Conservation (phyloP, 2,329 filamentous ascomycete genomes). For the Pseudopithomyces chartarum region DNA sequence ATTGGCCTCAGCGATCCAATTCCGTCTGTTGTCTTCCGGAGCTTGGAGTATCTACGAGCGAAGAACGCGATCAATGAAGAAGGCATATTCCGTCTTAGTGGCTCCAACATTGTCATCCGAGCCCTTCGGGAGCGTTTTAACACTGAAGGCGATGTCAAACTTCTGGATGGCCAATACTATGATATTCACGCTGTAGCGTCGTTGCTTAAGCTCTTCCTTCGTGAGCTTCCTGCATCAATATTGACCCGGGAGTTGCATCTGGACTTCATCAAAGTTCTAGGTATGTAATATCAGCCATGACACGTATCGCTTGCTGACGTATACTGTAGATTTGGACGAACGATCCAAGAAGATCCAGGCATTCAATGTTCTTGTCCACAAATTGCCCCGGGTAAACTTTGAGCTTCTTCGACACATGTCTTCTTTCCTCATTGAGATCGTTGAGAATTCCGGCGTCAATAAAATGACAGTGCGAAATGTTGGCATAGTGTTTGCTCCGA, state of each 20-base stretch:
- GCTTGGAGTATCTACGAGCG: constrained; percentile 86
- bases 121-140: constrained; percentile 92
- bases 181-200: constrained; percentile 97
- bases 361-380: constrained; percentile 78
- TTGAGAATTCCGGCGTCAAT: constrained; percentile 86
- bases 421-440: constrained; percentile 87
- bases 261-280: constrained; percentile 81
- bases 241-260: constrained; percentile 88
- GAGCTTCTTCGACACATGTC: constrained; percentile 83
- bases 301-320: constrained; percentile 23
- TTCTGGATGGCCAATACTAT: constrained; percentile 85
- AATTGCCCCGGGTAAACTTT: constrained; percentile 78
- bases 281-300: constrained; percentile 40
- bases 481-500: constrained; percentile 97
- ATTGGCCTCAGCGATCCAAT: constrained; percentile 74
- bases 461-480: constrained; percentile 98
- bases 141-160: constrained; percentile 85
- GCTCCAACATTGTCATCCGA: constrained; percentile 95
- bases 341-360: constrained; percentile 76
- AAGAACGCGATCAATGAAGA: constrained; percentile 85
- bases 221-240: constrained; percentile 89
- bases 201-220: constrained; percentile 88
- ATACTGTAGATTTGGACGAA: constrained; percentile 68
- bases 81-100: constrained; percentile 94
- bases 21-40: constrained; percentile 92